A percentile compares a stretch with the other conserved stretches of the same genome.
These are phyloP conservation scores for Trametes sanguinea DNA, from an alignment of 768 basidiomycete genomes.

Conservation along the genomic window DNA sequence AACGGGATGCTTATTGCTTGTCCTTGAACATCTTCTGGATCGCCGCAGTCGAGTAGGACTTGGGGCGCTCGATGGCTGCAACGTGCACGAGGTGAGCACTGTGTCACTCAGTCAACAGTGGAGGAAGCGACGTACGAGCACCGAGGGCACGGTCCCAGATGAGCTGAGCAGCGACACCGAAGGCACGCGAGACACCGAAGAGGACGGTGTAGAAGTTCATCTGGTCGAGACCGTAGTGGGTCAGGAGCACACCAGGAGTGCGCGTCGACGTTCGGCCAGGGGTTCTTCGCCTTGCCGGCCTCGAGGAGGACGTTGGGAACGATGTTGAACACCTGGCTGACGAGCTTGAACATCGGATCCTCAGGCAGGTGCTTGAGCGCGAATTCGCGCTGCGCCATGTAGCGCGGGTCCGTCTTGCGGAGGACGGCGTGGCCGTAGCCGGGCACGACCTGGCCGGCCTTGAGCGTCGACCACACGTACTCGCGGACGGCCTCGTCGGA, in stretches of 20 bases:
- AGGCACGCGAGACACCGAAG: slow-evolving; percentile 95
- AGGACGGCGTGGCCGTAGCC: slow-evolving; percentile 89
- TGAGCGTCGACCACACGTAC: slow-evolving; percentile 94
- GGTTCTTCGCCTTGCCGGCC: slow-evolving; percentile 93
- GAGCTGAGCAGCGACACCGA: slow-evolving; percentile 85
- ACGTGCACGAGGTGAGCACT: too few relatives aligned
- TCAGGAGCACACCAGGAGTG: slow-evolving; percentile 92
- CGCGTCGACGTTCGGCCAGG: slow-evolving; percentile 97
- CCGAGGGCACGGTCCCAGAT: slow-evolving; percentile 94
- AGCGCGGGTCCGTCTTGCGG: slow-evolving; percentile 90
- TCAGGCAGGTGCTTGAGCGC: slow-evolving; percentile 82
- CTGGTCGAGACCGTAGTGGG: slow-evolving; percentile 83
- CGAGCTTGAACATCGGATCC: slow-evolving; percentile 93
- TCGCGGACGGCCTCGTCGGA: slow-evolving; percentile 87
- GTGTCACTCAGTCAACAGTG: too few relatives aligned
- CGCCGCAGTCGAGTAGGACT: slow-evolving; percentile 83
- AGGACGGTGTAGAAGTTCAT: slow-evolving; percentile 98
- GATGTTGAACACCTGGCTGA: slow-evolving; percentile 83
- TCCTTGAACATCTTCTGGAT: slow-evolving; percentile 78
- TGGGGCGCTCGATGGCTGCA: slow-evolving; percentile 89
- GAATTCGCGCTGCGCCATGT: slow-evolving; percentile 88
- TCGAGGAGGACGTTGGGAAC: slow-evolving; percentile 90
- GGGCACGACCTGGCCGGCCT: slow-evolving; percentile 91
- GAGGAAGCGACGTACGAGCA: slow-evolving; percentile 82
- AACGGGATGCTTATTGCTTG: slow-evolving; percentile 38